phyloP scores from a whole-genome alignment of 257 asterid species.

The Petrea volubilis region DNA sequence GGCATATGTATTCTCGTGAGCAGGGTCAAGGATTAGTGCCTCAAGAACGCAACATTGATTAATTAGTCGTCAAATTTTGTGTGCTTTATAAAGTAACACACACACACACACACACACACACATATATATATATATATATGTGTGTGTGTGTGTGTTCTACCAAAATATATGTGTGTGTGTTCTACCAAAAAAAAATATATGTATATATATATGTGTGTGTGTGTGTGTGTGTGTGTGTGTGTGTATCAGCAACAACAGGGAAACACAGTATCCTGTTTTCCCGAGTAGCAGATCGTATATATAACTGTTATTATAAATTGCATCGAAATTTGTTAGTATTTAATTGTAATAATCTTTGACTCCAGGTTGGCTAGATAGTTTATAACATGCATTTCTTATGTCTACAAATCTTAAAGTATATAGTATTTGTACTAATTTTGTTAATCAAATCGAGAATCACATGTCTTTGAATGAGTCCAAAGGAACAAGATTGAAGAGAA shows the following conservation, averaged over 20 bases:
- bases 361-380: not conserved
- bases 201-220: too few relatives aligned
- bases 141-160: too few relatives aligned
- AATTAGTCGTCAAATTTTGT: too few relatives aligned
- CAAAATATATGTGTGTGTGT: too few relatives aligned
- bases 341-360: conserved; percentile 2
- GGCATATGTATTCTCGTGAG: too few relatives aligned
- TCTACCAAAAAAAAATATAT: too few relatives aligned
- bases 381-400: conserved; percentile 7
- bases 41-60: too few relatives aligned
- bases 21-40: too few relatives aligned
- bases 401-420: not conserved
- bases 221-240: too few relatives aligned
- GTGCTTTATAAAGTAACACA: too few relatives aligned
- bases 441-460: conserved; percentile 25
- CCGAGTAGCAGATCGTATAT: not conserved
- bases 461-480: conserved; percentile 26
- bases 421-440: not conserved
- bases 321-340: not conserved
- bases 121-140: too few relatives aligned
- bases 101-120: too few relatives aligned
- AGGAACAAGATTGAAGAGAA: conserved; percentile 15
- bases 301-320: not conserved
- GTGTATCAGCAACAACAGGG: not conserved
- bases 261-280: conserved; percentile 11